phyloP scores from a whole-genome alignment of 129 eudicot species.

The Smallanthus sonchifolius region DNA sequence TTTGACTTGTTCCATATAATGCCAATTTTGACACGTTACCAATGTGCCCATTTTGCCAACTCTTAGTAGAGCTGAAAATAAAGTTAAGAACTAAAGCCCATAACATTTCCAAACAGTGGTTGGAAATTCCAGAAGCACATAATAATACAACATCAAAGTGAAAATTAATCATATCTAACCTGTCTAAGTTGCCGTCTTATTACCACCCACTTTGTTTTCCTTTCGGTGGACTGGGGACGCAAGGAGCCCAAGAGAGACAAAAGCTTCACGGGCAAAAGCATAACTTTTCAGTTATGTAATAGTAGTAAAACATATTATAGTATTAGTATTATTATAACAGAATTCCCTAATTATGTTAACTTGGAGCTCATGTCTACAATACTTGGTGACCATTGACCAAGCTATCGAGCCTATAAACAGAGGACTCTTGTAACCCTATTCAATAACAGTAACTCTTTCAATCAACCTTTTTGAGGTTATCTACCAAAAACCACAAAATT shows the following conservation, averaged over 20 bases:
- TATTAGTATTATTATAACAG: not conserved
- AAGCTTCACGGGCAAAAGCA: conserved; percentile 50
- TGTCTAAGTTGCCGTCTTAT: conserved; percentile 90
- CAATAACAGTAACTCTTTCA: not conserved
- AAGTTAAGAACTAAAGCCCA: not conserved
- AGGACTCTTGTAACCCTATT: not conserved
- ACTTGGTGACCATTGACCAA: not conserved
- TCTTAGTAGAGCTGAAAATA: not conserved
- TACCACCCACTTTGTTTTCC: conserved; percentile 91
- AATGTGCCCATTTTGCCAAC: too few species aligned
- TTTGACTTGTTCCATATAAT: too few species aligned
- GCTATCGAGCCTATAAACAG: not conserved
- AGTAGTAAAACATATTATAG: not conserved
- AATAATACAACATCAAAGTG: not conserved
- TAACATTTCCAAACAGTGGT: not conserved
- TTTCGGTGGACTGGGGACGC: conserved; percentile 84
- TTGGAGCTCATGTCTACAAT: not conserved
- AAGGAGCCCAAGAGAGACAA: conserved; percentile 74
- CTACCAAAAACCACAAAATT: not conserved
- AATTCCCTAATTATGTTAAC: not conserved
- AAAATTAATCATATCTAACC: conserved; percentile 32
- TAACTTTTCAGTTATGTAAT: conserved; percentile 10
- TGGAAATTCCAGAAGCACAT: not conserved
- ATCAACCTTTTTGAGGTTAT: too few species aligned
- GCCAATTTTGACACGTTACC: too few species aligned